Evolutionary conservation across 2,329 filamentous ascomycete species (phyloP).

Genomic region (Ramularia endophylla): DNA sequence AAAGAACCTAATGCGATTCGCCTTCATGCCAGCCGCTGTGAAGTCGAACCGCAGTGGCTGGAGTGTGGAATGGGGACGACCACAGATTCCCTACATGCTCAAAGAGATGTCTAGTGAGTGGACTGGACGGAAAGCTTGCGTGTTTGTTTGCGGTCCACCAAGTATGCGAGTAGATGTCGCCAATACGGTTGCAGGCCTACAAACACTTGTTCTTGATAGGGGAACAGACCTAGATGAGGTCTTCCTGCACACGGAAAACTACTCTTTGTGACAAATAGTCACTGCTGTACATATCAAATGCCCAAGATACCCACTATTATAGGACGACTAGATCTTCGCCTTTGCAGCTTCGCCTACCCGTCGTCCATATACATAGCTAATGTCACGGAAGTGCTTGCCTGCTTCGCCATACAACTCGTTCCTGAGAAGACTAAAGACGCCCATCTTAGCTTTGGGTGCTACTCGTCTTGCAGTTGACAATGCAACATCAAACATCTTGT

Average conservation of each 20-base stretch:
- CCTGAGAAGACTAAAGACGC: slow-evolving; percentile 48
- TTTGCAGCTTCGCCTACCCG: slow-evolving; percentile 39
- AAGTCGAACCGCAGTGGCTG: slow-evolving; percentile 61
- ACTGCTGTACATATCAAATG: not conserved
- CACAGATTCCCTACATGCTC: slow-evolving; percentile 81
- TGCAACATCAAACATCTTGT: slow-evolving; percentile 43
- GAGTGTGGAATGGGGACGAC: slow-evolving; percentile 87
- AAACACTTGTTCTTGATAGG: slow-evolving; percentile 70
- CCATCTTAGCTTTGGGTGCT: slow-evolving; percentile 40
- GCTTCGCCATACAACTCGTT: slow-evolving; percentile 52
- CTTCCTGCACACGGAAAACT: slow-evolving; percentile 92
- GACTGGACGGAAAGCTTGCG: slow-evolving; percentile 74
- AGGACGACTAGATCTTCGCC: slow-evolving; percentile 39
- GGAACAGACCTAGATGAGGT: slow-evolving; percentile 78
- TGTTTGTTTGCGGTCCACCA: slow-evolving; percentile 88
- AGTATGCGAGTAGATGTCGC: slow-evolving; percentile 83
- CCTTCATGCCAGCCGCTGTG: slow-evolving; percentile 58
- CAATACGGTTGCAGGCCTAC: slow-evolving; percentile 75
- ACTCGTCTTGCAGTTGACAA: slow-evolving; percentile 41
- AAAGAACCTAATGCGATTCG: slow-evolving; percentile 76
- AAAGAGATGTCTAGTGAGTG: slow-evolving; percentile 73
- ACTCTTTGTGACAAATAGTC: slow-evolving; percentile 59
- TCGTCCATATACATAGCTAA: slow-evolving; percentile 50
- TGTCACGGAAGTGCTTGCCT: slow-evolving; percentile 44
- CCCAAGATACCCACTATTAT: too few species aligned